These are phyloP conservation scores for Coelastrella sp. DNA, from an alignment of 139 green algal species.

Conservation along the genomic window DNA sequence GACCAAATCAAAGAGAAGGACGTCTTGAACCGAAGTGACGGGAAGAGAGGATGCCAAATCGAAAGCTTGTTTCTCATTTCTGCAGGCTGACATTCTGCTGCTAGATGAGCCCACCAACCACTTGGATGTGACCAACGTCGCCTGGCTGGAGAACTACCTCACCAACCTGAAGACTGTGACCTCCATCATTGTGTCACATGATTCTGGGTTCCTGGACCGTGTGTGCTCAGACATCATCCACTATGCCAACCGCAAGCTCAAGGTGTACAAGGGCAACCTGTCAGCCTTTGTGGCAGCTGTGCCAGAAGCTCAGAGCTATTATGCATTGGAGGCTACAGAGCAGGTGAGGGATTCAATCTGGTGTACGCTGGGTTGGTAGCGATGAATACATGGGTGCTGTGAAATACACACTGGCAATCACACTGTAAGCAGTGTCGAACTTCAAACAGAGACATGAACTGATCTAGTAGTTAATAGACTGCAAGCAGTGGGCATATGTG, in stretches of 20 bases:
- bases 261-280: conserved; percentile 86
- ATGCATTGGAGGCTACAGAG: conserved; percentile 73
- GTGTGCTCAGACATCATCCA: conserved; percentile 92
- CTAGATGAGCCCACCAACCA: conserved; percentile 94
- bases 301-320: conserved; percentile 91
- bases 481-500: too few species aligned
- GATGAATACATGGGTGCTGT: too few species aligned
- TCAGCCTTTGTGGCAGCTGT: conserved; percentile 88
- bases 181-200: conserved; percentile 90
- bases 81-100: conserved; percentile 85
- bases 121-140: conserved; percentile 86
- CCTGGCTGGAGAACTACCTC: conserved; percentile 88
- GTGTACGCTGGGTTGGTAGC: too few species aligned
- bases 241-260: conserved; percentile 91
- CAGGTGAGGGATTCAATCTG: too few species aligned
- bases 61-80: too few species aligned
- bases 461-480: too few species aligned
- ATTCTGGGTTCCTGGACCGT: conserved; percentile 90
- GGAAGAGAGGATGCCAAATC: too few species aligned
- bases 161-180: conserved; percentile 72
- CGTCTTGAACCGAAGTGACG: too few species aligned
- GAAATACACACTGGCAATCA: too few species aligned
- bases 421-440: too few species aligned
- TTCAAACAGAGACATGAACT: too few species aligned
- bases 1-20: too few species aligned